Base-by-base conservation (phyloP, 441 rosid genomes). In the Euphorbia celastroides region DNA sequence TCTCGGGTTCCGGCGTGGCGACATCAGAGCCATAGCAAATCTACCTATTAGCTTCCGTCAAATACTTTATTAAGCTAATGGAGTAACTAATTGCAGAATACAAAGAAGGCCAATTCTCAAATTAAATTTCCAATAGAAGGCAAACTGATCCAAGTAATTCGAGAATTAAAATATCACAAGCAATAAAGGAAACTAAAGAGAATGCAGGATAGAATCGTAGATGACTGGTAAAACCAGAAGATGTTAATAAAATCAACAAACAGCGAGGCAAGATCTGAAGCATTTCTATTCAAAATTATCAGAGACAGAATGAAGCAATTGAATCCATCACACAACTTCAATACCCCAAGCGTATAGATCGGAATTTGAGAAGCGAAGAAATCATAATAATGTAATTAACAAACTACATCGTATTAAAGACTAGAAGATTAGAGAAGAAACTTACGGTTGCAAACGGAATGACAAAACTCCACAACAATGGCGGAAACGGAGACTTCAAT, bases 1-100 rank as follows among this genome's bases (percentile, higher is more conserved):
- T 81, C 95, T 84, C 71, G 75, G 96, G 66, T 72, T 78, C 72
- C 93, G 84, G 57, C 86, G 69, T 38, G 95, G 88, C 13, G 98
- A 86, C 10, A 77, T 69, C 80, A 81, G 84, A 70, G 79, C 86
- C 96, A 90, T 92, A 61, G 61, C 69, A 44, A 32, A 65, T 68
- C 81, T 69, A 62, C 52, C 61, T 2, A 57, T n/a, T n/a, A n/a
- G 55, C 14, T 31, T 0, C 19, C 7, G 59, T 30, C 54, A 65
- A 34, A 57, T 46, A 30, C 42, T 17, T 1, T 13, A 28, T 4
- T 25, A 44, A 9, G 16, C 72, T 56, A 70, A 34, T 12, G 34
- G 10, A 68, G 34, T 13, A 58, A 68, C 48, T 26, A 59, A 23
- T 14, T 13, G 22, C 22, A 20, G 11, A n/a, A 36, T 14, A 16